phyloP scores from a whole-genome alignment of 140 eudicot genomes.

The Stevia rebaudiana region DNA sequence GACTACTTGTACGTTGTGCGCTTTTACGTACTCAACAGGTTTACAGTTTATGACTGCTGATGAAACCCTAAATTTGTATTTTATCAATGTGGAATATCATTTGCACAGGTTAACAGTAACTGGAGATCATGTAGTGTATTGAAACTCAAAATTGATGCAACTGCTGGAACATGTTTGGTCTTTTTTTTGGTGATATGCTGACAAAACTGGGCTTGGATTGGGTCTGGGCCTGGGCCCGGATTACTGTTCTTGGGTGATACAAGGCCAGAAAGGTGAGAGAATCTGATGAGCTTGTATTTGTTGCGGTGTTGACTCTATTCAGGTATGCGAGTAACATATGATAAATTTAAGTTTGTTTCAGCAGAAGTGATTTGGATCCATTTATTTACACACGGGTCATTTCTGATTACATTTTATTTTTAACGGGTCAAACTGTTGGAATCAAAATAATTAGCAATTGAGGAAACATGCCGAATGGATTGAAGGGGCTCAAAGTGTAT shows the following conservation, averaged over 20 bases:
- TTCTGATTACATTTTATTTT: not conserved
- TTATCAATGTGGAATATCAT: not conserved
- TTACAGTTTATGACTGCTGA: not conserved
- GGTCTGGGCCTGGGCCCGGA: not conserved
- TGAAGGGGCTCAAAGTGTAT: not conserved
- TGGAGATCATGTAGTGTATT: too few species aligned
- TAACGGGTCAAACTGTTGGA: not conserved
- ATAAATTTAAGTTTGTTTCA: not conserved
- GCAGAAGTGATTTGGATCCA: not conserved
- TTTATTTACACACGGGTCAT: not conserved
- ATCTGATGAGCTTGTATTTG: conserved; percentile 21
- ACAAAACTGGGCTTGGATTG: not conserved
- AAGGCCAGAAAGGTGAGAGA: conserved; percentile 17
- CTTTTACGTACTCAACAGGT: too few species aligned
- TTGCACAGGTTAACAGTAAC: not conserved
- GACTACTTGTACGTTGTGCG: not conserved
- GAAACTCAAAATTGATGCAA: too few species aligned
- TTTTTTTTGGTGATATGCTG: too few species aligned
- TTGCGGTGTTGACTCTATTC: conserved; percentile 2
- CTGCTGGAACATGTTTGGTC: too few species aligned
- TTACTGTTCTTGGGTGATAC: conserved; percentile 21
- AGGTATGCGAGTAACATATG: conserved; percentile 7
- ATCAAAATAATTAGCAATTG: not conserved
- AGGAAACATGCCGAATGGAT: not conserved
- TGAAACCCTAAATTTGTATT: not conserved